Conservation (phyloP, 2,329 filamentous ascomycete species). For the Alternaria alternata region DNA sequence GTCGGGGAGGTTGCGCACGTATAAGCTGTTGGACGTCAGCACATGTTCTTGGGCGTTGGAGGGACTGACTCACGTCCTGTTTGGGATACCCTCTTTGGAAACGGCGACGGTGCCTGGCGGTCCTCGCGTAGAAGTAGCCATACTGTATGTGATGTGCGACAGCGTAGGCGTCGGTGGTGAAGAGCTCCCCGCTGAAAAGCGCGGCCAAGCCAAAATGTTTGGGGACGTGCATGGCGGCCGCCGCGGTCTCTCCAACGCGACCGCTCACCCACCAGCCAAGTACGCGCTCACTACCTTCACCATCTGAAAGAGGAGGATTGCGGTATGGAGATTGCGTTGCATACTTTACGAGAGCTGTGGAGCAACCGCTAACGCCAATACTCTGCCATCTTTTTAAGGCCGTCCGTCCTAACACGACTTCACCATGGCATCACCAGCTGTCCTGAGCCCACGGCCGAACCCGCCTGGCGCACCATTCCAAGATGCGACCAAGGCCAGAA, state of each 20-base stretch:
- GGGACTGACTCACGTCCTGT: constrained; percentile 44
- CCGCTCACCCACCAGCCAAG: not conserved
- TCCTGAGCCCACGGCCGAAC: constrained; percentile 40
- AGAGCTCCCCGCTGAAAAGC: constrained; percentile 40
- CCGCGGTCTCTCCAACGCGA: constrained; percentile 2
- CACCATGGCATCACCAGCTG: constrained; percentile 39
- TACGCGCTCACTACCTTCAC: not conserved
- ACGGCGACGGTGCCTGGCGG: constrained; percentile 32
- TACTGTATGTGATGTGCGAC: constrained; percentile 17
- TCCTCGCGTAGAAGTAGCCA: constrained; percentile 39
- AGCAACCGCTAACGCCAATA: not conserved
- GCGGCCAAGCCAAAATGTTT: constrained; percentile 25
- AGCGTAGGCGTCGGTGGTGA: constrained; percentile 22
- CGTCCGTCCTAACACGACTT: not conserved
- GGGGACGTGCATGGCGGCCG: constrained; percentile 22
- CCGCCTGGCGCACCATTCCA: constrained; percentile 26
- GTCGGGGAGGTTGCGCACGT: constrained; percentile 86
- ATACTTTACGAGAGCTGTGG: not conserved
- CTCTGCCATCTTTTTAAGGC: not conserved
- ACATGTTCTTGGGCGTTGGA: constrained; percentile 8
- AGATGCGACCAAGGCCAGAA: constrained; percentile 38
- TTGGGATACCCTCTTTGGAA: constrained; percentile 34
- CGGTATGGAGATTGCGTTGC: constrained; percentile 11
- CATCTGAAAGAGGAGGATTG: constrained; percentile 8
- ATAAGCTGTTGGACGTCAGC: constrained; percentile 67